A percentile compares a stretch with the other conserved stretches of the same genome.
Evolutionary conservation across 371 early-diverging fungal genomes (phyloP).

Genomic region (Dichotomocladium elegans): DNA sequence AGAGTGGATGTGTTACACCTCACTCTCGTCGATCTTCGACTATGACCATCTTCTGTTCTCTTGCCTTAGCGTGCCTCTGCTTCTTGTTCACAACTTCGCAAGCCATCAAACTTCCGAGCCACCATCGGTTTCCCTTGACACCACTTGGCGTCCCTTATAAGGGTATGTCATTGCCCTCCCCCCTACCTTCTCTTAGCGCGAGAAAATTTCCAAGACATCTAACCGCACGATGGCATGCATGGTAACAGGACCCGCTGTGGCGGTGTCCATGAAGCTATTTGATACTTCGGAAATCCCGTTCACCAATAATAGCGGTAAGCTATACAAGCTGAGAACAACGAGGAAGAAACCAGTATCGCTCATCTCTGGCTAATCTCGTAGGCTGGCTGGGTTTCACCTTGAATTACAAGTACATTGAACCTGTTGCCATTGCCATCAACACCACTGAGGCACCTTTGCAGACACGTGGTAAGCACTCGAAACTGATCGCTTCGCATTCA

Average conservation of each 20-base stretch:
- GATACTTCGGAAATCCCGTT: not conserved
- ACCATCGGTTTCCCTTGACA: no score
- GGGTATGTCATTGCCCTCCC: no score
- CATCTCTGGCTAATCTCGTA: not conserved
- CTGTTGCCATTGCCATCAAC: conserved; percentile 52
- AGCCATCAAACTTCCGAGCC: no score
- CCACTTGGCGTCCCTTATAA: conserved; percentile 9
- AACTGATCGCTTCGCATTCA: not conserved
- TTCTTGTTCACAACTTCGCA: no score
- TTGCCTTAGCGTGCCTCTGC: no score
- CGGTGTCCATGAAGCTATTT: not conserved
- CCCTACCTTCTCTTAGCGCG: no score
- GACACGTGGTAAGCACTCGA: conserved; percentile 26
- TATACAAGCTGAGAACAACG: no score
- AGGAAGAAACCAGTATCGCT: not conserved
- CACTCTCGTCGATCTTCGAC: no score
- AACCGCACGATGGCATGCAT: not conserved
- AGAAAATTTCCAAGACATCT: no score
- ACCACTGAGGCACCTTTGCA: conserved; percentile 40
- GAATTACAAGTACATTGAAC: conserved; percentile 52
- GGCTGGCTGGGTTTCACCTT: conserved; percentile 63
- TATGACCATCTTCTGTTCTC: no score
- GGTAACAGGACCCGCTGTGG: not conserved
- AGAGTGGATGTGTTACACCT: no score
- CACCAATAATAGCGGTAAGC: not conserved